These are phyloP conservation scores for Phytophthora sansomeana DNA, from an alignment of 352 stramenopile species.

Conservation along the genomic window DNA sequence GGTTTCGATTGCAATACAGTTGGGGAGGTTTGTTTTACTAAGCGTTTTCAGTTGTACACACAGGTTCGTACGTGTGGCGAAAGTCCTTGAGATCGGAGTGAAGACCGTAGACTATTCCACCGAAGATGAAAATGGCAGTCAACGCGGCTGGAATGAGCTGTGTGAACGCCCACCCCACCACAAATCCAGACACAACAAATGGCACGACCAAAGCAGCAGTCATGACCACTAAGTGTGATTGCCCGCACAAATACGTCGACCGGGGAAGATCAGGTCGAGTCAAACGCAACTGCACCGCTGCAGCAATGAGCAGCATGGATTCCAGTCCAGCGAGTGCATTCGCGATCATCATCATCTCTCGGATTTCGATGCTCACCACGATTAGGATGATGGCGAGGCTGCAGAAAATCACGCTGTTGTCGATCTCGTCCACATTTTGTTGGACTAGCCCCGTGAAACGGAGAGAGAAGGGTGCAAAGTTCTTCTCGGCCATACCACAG, in stretches of 20 bases:
- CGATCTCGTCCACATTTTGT: conserved; percentile 36
- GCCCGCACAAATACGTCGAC: conserved; percentile 54
- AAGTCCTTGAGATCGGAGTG: conserved; percentile 62
- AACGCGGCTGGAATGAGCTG: conserved; percentile 51
- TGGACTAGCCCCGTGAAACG: conserved; percentile 42
- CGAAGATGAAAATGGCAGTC: conserved; percentile 54
- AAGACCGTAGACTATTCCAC: conserved; percentile 57
- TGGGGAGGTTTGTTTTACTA: neutral
- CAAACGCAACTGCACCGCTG: conserved; percentile 51
- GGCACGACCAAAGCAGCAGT: conserved; percentile 46
- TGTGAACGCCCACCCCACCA: conserved; percentile 50
- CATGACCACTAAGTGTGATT: conserved; percentile 40
- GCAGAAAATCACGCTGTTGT: conserved; percentile 59
- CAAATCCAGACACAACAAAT: conserved; percentile 41
- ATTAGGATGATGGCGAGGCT: conserved; percentile 69
- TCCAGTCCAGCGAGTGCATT: conserved; percentile 60
- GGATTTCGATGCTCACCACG: conserved; percentile 46
- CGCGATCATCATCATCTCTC: conserved; percentile 52
- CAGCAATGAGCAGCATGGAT: conserved; percentile 49
- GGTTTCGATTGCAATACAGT: conserved; percentile 6
- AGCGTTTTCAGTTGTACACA: conserved; percentile 15
- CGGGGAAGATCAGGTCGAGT: conserved; percentile 42
- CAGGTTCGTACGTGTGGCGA: conserved; percentile 28
- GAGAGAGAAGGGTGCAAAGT: conserved; percentile 55
- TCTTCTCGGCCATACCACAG: conserved; percentile 60